Conservation (phyloP, 805 yeast genomes). For the Pichia californica region DNA sequence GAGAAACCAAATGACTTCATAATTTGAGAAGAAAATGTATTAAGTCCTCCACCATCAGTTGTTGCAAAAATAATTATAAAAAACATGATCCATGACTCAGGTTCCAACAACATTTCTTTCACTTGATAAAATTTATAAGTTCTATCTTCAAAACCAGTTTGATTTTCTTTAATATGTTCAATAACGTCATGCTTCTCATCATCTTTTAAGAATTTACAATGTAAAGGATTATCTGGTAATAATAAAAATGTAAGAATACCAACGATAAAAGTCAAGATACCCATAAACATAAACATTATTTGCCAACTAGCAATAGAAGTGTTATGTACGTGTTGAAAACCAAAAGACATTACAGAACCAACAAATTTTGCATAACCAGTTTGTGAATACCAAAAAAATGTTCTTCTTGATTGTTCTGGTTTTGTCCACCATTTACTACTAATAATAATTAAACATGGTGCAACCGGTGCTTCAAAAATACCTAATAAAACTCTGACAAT, state of each 20-base stretch:
- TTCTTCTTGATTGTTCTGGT: slow-evolving; percentile 21
- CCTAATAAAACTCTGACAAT: slow-evolving; percentile 42
- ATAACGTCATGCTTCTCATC: slow-evolving; percentile 29
- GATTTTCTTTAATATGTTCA: slow-evolving; percentile 23
- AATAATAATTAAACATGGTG: slow-evolving; percentile 11
- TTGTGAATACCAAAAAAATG: slow-evolving; percentile 19
- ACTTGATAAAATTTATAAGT: slow-evolving; percentile 24
- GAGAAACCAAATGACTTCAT: slow-evolving; percentile 27
- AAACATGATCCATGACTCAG: slow-evolving; percentile 18
- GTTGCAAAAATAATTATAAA: slow-evolving; percentile 20
- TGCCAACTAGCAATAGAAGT: slow-evolving; percentile 22
- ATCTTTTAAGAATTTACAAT: slow-evolving; percentile 24
- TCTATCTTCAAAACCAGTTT: slow-evolving; percentile 28
- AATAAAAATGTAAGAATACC: slow-evolving; percentile 24
- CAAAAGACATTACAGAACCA: slow-evolving; percentile 24
- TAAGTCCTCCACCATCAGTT: slow-evolving; percentile 29
- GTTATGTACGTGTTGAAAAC: slow-evolving; percentile 21
- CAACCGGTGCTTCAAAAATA: slow-evolving; percentile 24
- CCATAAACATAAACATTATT: slow-evolving; percentile 26
- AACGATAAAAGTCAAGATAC: slow-evolving; percentile 22
- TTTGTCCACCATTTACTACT: slow-evolving; percentile 21
- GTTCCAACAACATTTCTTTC: slow-evolving; percentile 21
- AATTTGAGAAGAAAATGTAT: slow-evolving; percentile 19
- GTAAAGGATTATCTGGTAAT: slow-evolving; percentile 26
- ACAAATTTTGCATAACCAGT: slow-evolving; percentile 19